These are phyloP conservation scores for Neoascochyta sp. DNA, from an alignment of 2,329 filamentous ascomycete genomes.

Conservation along the genomic window DNA sequence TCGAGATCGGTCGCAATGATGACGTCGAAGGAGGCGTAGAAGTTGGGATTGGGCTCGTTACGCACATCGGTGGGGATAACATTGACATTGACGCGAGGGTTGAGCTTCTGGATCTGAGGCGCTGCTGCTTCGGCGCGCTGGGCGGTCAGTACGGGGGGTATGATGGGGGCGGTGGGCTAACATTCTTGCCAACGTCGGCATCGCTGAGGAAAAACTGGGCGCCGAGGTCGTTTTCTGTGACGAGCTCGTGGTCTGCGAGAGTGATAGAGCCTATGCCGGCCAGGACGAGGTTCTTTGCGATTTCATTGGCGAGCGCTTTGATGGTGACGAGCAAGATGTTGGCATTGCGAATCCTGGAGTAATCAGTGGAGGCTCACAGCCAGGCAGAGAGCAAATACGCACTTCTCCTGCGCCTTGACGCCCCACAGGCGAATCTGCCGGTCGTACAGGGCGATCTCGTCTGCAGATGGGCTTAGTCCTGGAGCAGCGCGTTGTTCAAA, in stretches of 20 bases:
- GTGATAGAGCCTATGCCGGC: conserved; percentile 89
- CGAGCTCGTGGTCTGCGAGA: conserved; percentile 71
- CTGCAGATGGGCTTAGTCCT: conserved; percentile 43
- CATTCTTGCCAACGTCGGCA: conserved; percentile 69
- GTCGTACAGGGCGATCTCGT: conserved; percentile 96
- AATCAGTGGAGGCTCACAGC: no score
- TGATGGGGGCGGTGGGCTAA: conserved; percentile 37
- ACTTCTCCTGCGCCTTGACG: conserved; percentile 85
- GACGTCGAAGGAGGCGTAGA: conserved; percentile 76
- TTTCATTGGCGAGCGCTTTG: conserved; percentile 84
- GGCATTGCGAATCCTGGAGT: conserved; percentile 80
- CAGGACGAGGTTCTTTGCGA: conserved; percentile 95
- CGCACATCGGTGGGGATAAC: conserved; percentile 64
- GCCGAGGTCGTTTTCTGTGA: conserved; percentile 74
- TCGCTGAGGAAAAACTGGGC: conserved; percentile 69
- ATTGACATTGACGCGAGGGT: conserved; percentile 77
- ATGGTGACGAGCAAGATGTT: conserved; percentile 87
- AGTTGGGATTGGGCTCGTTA: conserved; percentile 61
- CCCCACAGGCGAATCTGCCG: conserved; percentile 97
- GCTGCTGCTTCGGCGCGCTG: conserved; percentile 76
- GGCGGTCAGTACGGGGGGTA: background rate
- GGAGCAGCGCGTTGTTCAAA: conserved; percentile 1
- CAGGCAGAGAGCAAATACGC: no score
- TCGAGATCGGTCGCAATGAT: conserved; percentile 87
- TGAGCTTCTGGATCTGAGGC: conserved; percentile 76